These are phyloP conservation scores for Vigna reflexopilosa DNA, from an alignment of 306 rosid genomes.

Conservation along the genomic window DNA sequence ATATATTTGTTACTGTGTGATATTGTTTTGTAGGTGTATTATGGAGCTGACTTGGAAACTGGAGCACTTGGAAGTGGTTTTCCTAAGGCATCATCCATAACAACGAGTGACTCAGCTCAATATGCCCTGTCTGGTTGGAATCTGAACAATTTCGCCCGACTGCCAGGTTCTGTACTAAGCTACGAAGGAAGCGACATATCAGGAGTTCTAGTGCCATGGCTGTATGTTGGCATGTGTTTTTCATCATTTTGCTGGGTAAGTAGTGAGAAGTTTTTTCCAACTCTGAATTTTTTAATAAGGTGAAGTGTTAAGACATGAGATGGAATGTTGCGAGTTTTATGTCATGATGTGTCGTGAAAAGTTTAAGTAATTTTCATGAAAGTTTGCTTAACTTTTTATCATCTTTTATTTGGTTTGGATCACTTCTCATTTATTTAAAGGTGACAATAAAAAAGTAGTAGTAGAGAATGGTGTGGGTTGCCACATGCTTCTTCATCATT, in stretches of 20 bases:
- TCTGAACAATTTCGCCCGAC: constrained; percentile 84
- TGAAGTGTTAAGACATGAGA: constrained; percentile 3
- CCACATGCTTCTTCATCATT: constrained; percentile 4
- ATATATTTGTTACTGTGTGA: constrained; percentile 36
- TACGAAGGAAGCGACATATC: constrained; percentile 94
- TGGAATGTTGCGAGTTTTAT: constrained; percentile 26
- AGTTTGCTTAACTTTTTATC: not conserved
- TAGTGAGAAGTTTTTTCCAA: constrained; percentile 32
- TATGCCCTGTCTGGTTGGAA: constrained; percentile 91
- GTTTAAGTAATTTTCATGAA: constrained; percentile 7
- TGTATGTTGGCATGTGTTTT: constrained; percentile 97
- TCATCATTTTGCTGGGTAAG: constrained; percentile 99
- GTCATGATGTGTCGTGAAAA: not conserved
- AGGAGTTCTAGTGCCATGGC: constrained; percentile 99
- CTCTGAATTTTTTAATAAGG: constrained; percentile 19
- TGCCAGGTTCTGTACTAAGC: constrained; percentile 85
- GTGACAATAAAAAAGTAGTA: constrained; percentile 16
- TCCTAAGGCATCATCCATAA: constrained; percentile 70
- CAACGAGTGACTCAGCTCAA: constrained; percentile 50
- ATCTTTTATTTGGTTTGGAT: not conserved
- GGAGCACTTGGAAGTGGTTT: constrained; percentile 91
- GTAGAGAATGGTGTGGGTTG: not conserved
- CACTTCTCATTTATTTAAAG: not conserved
- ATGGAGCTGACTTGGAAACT: constrained; percentile 97
- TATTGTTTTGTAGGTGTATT: constrained; percentile 66